Evolutionary conservation across 179 eudicot genomes (phyloP).

Genomic region (Beta corolliflora): DNA sequence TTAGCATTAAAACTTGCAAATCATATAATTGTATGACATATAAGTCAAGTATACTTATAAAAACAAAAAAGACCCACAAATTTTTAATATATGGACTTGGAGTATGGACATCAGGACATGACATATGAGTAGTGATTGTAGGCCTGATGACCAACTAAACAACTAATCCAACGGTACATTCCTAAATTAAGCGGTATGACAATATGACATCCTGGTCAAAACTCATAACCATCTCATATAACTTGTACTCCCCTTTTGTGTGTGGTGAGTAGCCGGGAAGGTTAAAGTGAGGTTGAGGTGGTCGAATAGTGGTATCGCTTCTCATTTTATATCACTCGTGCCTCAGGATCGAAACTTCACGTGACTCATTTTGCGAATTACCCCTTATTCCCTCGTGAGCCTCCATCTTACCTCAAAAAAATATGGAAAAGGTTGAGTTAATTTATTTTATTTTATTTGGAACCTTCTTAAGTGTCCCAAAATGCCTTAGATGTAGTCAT

Average conservation of each 20-base stretch:
- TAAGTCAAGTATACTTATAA: not conserved
- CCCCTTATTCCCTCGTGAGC: too few species aligned
- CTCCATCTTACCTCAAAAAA: too few species aligned
- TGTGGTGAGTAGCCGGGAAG: not conserved
- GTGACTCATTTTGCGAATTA: too few species aligned
- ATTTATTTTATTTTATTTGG: too few species aligned
- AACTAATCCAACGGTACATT: constrained; percentile 12
- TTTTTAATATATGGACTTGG: not conserved
- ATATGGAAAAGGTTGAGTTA: too few species aligned
- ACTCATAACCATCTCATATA: not conserved
- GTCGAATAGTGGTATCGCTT: too few species aligned
- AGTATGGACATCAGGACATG: not conserved
- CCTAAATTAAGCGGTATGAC: not conserved
- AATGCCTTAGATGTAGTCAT: too few species aligned
- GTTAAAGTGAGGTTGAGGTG: too few species aligned
- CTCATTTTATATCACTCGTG: too few species aligned
- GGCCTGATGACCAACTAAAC: constrained; percentile 13
- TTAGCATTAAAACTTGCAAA: constrained; percentile 11
- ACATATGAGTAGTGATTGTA: constrained; percentile 2
- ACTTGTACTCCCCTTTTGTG: not conserved
- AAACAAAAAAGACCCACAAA: not conserved
- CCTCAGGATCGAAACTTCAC: too few species aligned
- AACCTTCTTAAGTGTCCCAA: too few species aligned
- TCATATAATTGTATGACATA: not conserved
- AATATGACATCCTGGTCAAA: not conserved